phyloP scores from a whole-genome alignment of 2,329 filamentous ascomycete species.

The Trichoderma simmonsii region DNA sequence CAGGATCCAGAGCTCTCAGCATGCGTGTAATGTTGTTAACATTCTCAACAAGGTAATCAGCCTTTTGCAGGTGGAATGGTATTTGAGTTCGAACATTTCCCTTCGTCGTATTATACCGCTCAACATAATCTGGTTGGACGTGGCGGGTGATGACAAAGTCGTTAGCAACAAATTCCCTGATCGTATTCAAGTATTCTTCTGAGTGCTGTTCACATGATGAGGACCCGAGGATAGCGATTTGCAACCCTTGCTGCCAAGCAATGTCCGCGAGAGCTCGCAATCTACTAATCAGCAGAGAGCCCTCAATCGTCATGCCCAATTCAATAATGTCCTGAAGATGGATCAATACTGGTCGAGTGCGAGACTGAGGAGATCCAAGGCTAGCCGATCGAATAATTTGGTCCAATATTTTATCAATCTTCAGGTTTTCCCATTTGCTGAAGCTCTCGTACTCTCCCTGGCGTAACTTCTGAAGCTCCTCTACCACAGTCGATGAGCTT shows the following conservation, averaged over 20 bases:
- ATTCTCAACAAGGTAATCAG: slow-evolving; percentile 45
- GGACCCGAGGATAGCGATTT: slow-evolving; percentile 77
- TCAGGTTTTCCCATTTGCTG: slow-evolving; percentile 58
- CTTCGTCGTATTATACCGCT: slow-evolving; percentile 14
- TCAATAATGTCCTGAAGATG: slow-evolving; percentile 81
- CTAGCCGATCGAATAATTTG: slow-evolving; percentile 52
- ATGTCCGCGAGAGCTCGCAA: slow-evolving; percentile 70
- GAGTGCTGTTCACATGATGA: slow-evolving; percentile 55
- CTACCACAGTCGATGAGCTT: slow-evolving; percentile 34
- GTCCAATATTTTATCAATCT: slow-evolving; percentile 56
- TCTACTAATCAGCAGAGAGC: slow-evolving; percentile 64
- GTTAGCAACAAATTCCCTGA: slow-evolving; percentile 38
- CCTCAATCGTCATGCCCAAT: slow-evolving; percentile 66
- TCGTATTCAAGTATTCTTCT: slow-evolving; percentile 40
- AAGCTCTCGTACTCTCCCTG: slow-evolving; percentile 38
- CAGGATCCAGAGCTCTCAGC: slow-evolving; percentile 39
- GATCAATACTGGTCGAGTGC: slow-evolving; percentile 60
- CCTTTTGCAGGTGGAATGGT: slow-evolving; percentile 30
- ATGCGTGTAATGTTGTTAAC: slow-evolving; percentile 46
- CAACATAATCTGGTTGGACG: slow-evolving; percentile 31
- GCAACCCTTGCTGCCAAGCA: slow-evolving; percentile 66
- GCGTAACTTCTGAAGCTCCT: slow-evolving; percentile 44
- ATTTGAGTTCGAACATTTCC: neutral
- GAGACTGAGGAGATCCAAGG: slow-evolving; percentile 29
- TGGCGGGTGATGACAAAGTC: slow-evolving; percentile 42